These are phyloP conservation scores for Trichoderma sp. DNA, from an alignment of 2,329 filamentous ascomycete species.

Conservation along the genomic window DNA sequence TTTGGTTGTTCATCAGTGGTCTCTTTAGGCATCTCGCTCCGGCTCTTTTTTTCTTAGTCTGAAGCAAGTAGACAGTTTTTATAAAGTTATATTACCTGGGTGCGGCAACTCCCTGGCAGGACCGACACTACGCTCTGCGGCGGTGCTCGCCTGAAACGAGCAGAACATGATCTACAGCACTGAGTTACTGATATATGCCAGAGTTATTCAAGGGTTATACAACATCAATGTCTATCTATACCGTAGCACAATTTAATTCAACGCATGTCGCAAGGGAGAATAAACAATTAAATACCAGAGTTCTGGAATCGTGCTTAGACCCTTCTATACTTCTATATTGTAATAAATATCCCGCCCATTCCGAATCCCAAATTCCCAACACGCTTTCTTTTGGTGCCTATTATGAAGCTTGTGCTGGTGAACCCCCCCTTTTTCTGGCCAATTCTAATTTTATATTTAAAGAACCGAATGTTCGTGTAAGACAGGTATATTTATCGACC, in stretches of 20 bases:
- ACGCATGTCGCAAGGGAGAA: not conserved
- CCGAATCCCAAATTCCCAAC: too few species aligned
- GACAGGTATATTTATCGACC: too few species aligned
- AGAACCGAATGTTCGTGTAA: too few species aligned
- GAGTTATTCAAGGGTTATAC: not conserved
- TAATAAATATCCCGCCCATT: too few species aligned
- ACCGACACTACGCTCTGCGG: not conserved
- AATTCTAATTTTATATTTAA: too few species aligned
- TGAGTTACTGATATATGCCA: not conserved
- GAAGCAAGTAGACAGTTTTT: not conserved
- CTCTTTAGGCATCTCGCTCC: slow-evolving; percentile 17
- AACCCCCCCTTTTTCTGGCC: too few species aligned
- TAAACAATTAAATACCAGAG: too few species aligned
- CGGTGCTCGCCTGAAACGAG: not conserved
- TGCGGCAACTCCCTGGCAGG: not conserved
- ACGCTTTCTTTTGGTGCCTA: too few species aligned
- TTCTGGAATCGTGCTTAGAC: not conserved
- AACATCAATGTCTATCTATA: not conserved
- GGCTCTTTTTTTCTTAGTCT: not conserved
- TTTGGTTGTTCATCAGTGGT: not conserved
- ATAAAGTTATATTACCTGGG: not conserved
- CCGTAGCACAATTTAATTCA: not conserved
- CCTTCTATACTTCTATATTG: too few species aligned
- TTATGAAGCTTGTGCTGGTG: too few species aligned
- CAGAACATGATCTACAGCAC: not conserved